Conservation (phyloP, 176 grass and related monocot genomes). For the Leersia perrieri region DNA sequence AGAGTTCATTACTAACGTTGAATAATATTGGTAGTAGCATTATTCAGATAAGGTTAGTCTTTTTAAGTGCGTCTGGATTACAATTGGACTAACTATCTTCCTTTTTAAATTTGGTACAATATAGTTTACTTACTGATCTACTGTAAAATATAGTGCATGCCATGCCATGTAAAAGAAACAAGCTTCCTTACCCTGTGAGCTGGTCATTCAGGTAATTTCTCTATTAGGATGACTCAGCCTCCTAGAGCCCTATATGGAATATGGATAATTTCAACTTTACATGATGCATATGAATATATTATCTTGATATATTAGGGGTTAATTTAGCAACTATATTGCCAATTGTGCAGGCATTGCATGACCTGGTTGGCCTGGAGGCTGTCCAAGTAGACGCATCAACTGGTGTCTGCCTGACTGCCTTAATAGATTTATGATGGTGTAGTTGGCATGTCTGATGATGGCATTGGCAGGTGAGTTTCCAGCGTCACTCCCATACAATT, state of each 20-base stretch:
- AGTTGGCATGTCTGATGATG: constrained; percentile 31
- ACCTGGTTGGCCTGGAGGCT: constrained; percentile 5
- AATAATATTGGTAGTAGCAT: background rate
- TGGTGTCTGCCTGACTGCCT: background rate
- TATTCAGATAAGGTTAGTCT: background rate
- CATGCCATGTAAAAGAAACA: background rate
- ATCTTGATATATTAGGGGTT: constrained; percentile 30
- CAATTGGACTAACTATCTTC: background rate
- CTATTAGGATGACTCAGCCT: constrained; percentile 8
- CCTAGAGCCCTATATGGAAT: background rate
- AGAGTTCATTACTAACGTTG: background rate
- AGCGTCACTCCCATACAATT: constrained; percentile 22
- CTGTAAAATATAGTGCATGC: constrained; percentile 13
- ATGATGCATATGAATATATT: constrained; percentile 11
- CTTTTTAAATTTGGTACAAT: background rate
- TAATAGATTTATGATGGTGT: constrained; percentile 39
- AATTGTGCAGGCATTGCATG: constrained; percentile 19
- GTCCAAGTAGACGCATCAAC: constrained; percentile 8
- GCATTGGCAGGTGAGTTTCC: constrained; percentile 41
- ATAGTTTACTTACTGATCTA: background rate
- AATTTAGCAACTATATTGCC: background rate
- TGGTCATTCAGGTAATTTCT: constrained; percentile 5
- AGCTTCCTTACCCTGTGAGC: background rate
- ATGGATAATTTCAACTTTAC: background rate
- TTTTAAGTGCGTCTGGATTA: constrained; percentile 1